Evolutionary conservation across 805 yeast species (phyloP).

Genomic region (Metschnikowia gelsemii): DNA sequence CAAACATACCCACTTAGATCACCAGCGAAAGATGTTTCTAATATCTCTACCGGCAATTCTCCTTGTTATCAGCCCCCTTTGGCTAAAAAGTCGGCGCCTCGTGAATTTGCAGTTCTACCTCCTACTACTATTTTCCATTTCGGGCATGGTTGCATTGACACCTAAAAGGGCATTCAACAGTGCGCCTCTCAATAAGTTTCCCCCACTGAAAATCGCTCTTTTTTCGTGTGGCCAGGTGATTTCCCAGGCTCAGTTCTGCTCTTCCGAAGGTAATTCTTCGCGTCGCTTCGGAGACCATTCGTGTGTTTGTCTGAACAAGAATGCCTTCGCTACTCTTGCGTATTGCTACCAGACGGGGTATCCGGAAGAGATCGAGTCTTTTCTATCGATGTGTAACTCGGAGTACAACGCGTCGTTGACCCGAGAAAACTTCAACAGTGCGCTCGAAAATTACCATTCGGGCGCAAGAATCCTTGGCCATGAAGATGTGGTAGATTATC

Average conservation of each 20-base stretch:
- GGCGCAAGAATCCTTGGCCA: constrained; percentile 1
- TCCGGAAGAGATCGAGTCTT: constrained; percentile 24
- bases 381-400: constrained; percentile 27
- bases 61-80: constrained; percentile 8
- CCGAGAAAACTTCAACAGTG: constrained; percentile 22
- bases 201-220: constrained; percentile 30
- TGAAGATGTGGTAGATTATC: constrained; percentile 20
- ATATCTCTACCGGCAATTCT: not conserved
- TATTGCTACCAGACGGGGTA: constrained; percentile 33
- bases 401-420: constrained; percentile 25
- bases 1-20: too few relatives aligned
- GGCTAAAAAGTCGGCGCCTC: constrained; percentile 6
- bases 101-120: constrained; percentile 4
- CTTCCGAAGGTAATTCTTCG: not conserved
- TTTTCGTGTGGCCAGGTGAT: constrained; percentile 32
- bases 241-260: constrained; percentile 23
- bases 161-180: constrained; percentile 28
- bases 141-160: constrained; percentile 49
- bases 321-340: constrained; percentile 39
- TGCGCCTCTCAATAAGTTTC: constrained; percentile 34
- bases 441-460: constrained; percentile 15
- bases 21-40: too few relatives aligned
- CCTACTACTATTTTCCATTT: constrained; percentile 3
- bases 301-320: constrained; percentile 30
- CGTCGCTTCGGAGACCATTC: constrained; percentile 2